Evolutionary conservation across 345 rosid genomes (phyloP).

Genomic region (Firmiana major): DNA sequence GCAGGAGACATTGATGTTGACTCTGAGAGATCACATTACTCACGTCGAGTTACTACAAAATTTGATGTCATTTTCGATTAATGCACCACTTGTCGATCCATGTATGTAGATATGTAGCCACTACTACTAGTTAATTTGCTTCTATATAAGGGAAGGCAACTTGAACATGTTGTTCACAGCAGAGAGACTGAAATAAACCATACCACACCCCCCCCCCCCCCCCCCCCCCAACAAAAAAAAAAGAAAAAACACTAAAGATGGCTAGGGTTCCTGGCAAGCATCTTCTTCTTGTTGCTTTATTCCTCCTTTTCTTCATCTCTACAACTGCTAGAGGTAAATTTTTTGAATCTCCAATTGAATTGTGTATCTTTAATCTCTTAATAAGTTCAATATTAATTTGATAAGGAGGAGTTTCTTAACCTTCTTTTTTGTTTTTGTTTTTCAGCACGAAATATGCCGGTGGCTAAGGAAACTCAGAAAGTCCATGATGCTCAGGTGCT

Average conservation of each 20-base stretch:
- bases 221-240: too few relatives aligned
- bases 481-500: background rate
- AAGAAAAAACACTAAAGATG: conserved; percentile 18
- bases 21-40: conserved; percentile 24
- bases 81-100: conserved; percentile 19
- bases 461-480: conserved; percentile 10
- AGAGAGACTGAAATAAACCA: background rate
- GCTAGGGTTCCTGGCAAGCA: conserved; percentile 32
- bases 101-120: background rate
- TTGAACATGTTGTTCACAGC: background rate
- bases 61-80: conserved; percentile 26
- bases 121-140: background rate
- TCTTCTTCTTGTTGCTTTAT: conserved; percentile 32
- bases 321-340: conserved; percentile 30
- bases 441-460: conserved; percentile 45
- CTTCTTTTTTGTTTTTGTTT: background rate
- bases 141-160: conserved; percentile 27
- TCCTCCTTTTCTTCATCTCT: conserved; percentile 43
- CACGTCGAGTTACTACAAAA: conserved; percentile 39
- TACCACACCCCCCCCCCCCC: too few relatives aligned
- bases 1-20: conserved; percentile 26
- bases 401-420: background rate
- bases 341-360: background rate
- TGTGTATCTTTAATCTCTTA: background rate
- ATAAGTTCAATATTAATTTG: background rate